Conservation (phyloP, 495 filamentous ascomycete genomes). For the Aspergillus haitiensis region DNA sequence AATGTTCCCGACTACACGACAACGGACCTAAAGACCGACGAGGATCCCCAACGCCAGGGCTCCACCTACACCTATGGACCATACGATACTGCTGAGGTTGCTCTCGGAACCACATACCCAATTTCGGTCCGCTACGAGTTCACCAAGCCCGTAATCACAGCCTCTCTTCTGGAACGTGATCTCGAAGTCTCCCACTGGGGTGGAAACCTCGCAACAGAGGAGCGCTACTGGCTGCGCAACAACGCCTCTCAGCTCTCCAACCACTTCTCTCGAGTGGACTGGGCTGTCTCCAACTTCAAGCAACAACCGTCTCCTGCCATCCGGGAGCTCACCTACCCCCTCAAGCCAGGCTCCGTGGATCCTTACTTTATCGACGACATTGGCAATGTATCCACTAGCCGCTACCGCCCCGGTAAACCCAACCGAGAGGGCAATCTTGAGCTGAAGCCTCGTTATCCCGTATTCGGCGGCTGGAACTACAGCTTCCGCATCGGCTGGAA, state of each 20-base stretch:
- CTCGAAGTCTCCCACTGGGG: conserved; percentile 97
- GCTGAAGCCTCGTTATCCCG: conserved; percentile 85
- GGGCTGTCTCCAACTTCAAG: conserved; percentile 70
- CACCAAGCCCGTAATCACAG: conserved; percentile 83
- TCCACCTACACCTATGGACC: conserved; percentile 90
- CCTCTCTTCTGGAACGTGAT: conserved; percentile 76
- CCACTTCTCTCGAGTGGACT: conserved; percentile 85
- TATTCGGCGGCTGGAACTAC: conserved; percentile 98
- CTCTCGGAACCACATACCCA: conserved; percentile 69
- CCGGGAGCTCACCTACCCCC: conserved; percentile 76
- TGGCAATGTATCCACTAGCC: conserved; percentile 92
- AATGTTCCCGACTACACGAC: conserved; percentile 84
- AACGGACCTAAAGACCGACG: conserved; percentile 59
- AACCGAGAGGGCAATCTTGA: conserved; percentile 78
- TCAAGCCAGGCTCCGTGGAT: conserved; percentile 73
- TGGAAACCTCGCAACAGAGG: conserved; percentile 91
- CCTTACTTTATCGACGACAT: conserved; percentile 97
- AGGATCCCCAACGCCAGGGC: conserved; percentile 80
- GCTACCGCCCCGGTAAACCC: conserved; percentile 70
- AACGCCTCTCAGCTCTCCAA: conserved; percentile 77
- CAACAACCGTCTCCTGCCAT: conserved; percentile 73
- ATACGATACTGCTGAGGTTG: conserved; percentile 65
- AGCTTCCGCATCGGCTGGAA: conserved; percentile 96
- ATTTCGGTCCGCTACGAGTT: conserved; percentile 89
- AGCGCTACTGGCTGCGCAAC: conserved; percentile 88